These are phyloP conservation scores for Geranium brycei DNA, from an alignment of 345 rosid species.

Conservation along the genomic window DNA sequence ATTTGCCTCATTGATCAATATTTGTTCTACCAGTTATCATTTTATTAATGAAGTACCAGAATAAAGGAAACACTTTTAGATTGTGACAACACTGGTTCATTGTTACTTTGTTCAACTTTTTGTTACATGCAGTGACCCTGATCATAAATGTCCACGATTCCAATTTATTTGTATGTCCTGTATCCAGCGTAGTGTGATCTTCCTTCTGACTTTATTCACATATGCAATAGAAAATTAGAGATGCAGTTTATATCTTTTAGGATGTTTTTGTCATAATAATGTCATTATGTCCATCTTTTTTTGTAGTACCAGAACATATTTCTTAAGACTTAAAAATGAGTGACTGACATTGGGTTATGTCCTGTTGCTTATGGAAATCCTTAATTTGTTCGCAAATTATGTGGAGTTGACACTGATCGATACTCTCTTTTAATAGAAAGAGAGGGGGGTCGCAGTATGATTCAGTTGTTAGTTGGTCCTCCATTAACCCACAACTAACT, in stretches of 20 bases:
- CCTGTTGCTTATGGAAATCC: neutral
- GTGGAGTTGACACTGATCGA: neutral
- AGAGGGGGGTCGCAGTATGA: too few species aligned
- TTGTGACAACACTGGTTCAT: too few species aligned
- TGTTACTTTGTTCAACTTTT: too few species aligned
- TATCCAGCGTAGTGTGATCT: too few species aligned
- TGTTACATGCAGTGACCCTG: neutral
- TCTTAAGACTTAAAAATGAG: neutral
- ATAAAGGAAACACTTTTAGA: too few species aligned
- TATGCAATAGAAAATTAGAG: too few species aligned
- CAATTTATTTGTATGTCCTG: neutral
- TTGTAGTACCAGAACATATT: neutral
- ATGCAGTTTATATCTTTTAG: too few species aligned
- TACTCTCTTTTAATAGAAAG: neutral
- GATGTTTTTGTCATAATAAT: too few species aligned
- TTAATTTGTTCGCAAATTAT: neutral
- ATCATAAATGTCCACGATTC: neutral
- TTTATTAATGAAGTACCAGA: too few species aligned
- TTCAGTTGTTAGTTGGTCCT: too few species aligned
- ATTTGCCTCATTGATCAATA: neutral
- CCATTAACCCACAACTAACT: too few species aligned
- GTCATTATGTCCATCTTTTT: neutral
- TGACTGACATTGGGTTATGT: neutral
- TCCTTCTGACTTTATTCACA: too few species aligned
- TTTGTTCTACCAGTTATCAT: neutral